These are phyloP conservation scores for Rhodocollybia butyracea DNA, from an alignment of 768 basidiomycete species.

Conservation along the genomic window DNA sequence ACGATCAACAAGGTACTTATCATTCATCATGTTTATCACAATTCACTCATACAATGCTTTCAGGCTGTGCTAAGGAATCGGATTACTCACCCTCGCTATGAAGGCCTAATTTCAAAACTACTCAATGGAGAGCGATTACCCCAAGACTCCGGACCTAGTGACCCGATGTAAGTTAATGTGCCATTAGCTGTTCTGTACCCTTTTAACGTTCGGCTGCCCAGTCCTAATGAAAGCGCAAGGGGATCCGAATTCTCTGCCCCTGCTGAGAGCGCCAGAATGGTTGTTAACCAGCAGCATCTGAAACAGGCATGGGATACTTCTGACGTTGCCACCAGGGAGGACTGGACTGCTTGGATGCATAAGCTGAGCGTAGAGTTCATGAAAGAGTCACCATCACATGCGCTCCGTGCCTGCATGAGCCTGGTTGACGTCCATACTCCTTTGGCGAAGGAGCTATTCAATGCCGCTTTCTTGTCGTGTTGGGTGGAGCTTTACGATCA, in stretches of 20 bases:
- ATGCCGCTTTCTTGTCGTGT: conserved; percentile 96
- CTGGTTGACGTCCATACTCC: conserved; percentile 90
- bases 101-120: conserved; percentile 83
- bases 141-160: conserved; percentile 74
- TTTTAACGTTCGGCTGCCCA: conserved; percentile 18
- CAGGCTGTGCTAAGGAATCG: conserved; percentile 76
- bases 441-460: conserved; percentile 92
- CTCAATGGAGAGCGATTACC: conserved; percentile 90
- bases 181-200: not conserved
- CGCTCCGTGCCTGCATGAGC: conserved; percentile 94
- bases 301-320: conserved; percentile 96
- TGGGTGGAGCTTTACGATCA: conserved; percentile 96
- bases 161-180: conserved; percentile 49
- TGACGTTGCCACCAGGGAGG: conserved; percentile 69
- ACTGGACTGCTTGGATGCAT: conserved; percentile 97
- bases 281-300: conserved; percentile 94
- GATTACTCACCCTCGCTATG: conserved; percentile 81
- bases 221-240: conserved; percentile 57
- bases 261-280: conserved; percentile 83
- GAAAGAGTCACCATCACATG: conserved; percentile 97
- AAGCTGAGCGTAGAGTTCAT: conserved; percentile 91
- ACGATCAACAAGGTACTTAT: conserved; percentile 85
- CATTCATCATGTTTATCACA: not conserved
- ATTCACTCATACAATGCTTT: conserved; percentile 5
- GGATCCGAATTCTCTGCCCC: conserved; percentile 75